phyloP scores from a whole-genome alignment of 1,139 yeast genomes.

The Suhomyces coccinellae region DNA sequence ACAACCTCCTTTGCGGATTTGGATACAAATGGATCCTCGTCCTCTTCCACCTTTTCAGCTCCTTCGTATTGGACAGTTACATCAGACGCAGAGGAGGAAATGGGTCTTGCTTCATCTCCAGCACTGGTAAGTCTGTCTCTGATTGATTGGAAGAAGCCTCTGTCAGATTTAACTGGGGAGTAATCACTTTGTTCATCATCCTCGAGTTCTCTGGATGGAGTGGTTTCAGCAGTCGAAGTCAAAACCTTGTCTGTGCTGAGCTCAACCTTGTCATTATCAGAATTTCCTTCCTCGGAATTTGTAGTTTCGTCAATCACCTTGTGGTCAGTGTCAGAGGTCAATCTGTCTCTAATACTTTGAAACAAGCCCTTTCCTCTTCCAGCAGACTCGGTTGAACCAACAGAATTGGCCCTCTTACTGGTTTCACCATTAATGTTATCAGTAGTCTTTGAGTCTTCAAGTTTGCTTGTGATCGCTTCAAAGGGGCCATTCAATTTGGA shows the following conservation, averaged over 20 bases:
- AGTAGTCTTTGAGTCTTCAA: slow-evolving; percentile 2
- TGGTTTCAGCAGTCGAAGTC: slow-evolving; percentile 33
- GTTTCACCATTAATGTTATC: slow-evolving; percentile 15
- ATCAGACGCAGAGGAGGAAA: slow-evolving; percentile 25
- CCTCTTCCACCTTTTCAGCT: slow-evolving; percentile 1
- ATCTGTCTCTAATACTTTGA: slow-evolving; percentile 37
- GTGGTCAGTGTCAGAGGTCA: slow-evolving; percentile 20
- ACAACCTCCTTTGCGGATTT: not conserved
- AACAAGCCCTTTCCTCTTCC: slow-evolving; percentile 34
- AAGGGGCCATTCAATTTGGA: slow-evolving; percentile 22
- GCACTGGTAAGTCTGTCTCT: slow-evolving; percentile 20
- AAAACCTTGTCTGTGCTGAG: slow-evolving; percentile 19
- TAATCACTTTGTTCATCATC: slow-evolving; percentile 16
- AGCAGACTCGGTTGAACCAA: slow-evolving; percentile 8
- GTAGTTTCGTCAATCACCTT: slow-evolving; percentile 13
- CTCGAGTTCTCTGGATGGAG: slow-evolving; percentile 29
- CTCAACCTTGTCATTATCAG: slow-evolving; percentile 24
- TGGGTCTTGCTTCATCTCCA: slow-evolving; percentile 10
- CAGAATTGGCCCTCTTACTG: slow-evolving; percentile 6
- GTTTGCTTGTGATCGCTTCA: slow-evolving; percentile 10
- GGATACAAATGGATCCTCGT: not conserved
- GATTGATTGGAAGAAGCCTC: slow-evolving; percentile 22
- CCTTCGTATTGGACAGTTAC: slow-evolving; percentile 19
- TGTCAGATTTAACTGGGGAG: slow-evolving; percentile 14
- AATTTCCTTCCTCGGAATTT: slow-evolving; percentile 15